A percentile compares a stretch with the other conserved stretches of the same genome.
Conservation (phyloP, 2,329 filamentous ascomycete genomes). For the Phaeophleospora eucalypticola region DNA sequence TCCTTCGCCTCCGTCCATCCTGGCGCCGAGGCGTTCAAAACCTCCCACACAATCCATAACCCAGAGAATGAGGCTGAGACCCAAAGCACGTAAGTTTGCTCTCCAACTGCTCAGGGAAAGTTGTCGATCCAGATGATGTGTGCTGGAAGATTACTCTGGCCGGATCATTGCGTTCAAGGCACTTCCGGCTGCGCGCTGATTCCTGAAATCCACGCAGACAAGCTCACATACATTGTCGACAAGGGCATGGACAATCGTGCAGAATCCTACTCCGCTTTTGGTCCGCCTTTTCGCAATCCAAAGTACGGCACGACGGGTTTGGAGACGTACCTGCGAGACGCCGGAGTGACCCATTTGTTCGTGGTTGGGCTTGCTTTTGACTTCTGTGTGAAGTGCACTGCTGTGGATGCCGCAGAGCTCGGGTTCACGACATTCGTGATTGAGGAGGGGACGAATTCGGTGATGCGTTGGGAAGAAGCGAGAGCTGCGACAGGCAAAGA, state of each 20-base stretch:
- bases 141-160: conserved; percentile 77
- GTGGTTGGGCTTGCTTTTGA: conserved; percentile 83
- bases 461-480: conserved; percentile 61
- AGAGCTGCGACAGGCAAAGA: conserved; percentile 44
- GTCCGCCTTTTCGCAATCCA: conserved; percentile 67
- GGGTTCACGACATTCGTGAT: conserved; percentile 76
- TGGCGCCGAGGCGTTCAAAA: conserved; percentile 64
- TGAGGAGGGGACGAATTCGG: conserved; percentile 71
- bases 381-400: conserved; percentile 82
- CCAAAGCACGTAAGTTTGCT: conserved; percentile 51
- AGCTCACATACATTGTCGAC: conserved; percentile 63
- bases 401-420: conserved; percentile 68
- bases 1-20: conserved; percentile 82
- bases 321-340: conserved; percentile 51
- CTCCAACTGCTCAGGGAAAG: conserved; percentile 50
- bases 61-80: conserved; percentile 60
- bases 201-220: conserved; percentile 60
- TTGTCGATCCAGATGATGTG: conserved; percentile 78
- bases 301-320: conserved; percentile 60
- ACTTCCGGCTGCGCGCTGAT: conserved; percentile 70
- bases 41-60: conserved; percentile 61
- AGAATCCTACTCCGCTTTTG: conserved; percentile 94
- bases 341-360: conserved; percentile 71
- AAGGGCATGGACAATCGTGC: conserved; percentile 73
- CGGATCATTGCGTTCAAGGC: conserved; percentile 77